phyloP scores from a whole-genome alignment of 1,284 basidiomycete genomes.

The Afroboletus lepidellus region DNA sequence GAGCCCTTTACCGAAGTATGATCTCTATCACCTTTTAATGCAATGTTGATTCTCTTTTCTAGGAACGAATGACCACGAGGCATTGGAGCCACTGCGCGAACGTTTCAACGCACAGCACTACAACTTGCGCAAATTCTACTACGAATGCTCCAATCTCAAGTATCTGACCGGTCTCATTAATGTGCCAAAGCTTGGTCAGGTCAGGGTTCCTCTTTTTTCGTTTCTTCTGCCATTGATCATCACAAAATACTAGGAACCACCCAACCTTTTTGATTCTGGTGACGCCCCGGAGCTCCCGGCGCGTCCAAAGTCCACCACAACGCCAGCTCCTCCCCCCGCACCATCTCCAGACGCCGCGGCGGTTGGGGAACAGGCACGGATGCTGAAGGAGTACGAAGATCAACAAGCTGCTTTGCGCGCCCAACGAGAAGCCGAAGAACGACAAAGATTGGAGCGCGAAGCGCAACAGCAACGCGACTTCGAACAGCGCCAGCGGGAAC shows the following conservation, averaged over 20 bases:
- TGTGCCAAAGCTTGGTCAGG: conserved; percentile 91
- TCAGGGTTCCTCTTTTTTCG: conserved; percentile 34
- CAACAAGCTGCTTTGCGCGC: conserved; percentile 84
- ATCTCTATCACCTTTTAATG: conserved; percentile 27
- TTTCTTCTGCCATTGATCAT: neutral
- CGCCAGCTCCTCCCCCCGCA: conserved; percentile 62
- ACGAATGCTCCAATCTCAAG: conserved; percentile 96
- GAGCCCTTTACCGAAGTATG: conserved; percentile 89
- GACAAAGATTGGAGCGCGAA: conserved; percentile 73
- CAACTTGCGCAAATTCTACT: conserved; percentile 92
- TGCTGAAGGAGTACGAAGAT: conserved; percentile 96
- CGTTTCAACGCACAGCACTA: conserved; percentile 89
- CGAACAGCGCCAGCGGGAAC: conserved; percentile 85
- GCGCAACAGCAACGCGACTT: conserved; percentile 86
- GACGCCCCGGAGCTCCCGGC: conserved; percentile 86
- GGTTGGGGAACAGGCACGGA: conserved; percentile 89
- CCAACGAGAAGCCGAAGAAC: conserved; percentile 83
- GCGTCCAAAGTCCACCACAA: conserved; percentile 66
- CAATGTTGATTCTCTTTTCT: conserved; percentile 12
- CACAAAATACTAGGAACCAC: conserved; percentile 69
- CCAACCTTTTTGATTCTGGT: conserved; percentile 84
- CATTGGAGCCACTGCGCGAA: conserved; percentile 80
- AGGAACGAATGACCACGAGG: conserved; percentile 89
- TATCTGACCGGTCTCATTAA: conserved; percentile 95
- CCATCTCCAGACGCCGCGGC: conserved; percentile 75